Percentiles rank a stretch among this genome's conserved stretches.
These are phyloP conservation scores for Lichtheimia corymbifera DNA, from an alignment of 371 early-diverging fungal species.

Conservation along the genomic window DNA sequence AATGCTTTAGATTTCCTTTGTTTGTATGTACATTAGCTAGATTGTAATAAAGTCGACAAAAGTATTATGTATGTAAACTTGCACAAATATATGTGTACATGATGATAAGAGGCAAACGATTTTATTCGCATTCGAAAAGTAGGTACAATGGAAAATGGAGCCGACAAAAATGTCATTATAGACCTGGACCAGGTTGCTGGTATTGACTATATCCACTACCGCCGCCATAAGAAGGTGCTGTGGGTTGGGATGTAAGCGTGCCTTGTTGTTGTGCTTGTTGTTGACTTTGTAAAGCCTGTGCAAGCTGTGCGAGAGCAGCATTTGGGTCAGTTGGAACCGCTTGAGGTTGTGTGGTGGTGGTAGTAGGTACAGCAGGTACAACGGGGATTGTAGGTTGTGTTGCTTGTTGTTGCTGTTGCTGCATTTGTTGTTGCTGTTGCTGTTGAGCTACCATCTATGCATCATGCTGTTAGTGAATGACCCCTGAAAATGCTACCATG, in stretches of 20 bases:
- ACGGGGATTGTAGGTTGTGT: constrained; percentile 2
- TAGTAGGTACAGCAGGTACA: constrained; percentile 3
- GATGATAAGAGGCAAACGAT: no score
- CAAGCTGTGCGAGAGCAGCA: constrained; percentile 19
- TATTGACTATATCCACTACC: background rate
- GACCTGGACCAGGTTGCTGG: background rate
- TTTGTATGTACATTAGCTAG: no score
- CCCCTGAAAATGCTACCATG: background rate
- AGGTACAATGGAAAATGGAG: no score
- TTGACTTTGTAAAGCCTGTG: constrained; percentile 23
- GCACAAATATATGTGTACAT: no score
- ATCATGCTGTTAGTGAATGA: background rate
- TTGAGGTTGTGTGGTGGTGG: constrained; percentile 1
- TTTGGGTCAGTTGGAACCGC: constrained; percentile 11
- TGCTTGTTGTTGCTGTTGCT: constrained; percentile 5
- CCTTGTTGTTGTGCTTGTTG: constrained; percentile 16
- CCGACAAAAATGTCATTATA: background rate
- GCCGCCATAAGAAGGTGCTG: background rate
- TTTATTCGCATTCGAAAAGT: no score
- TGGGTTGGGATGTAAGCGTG: background rate
- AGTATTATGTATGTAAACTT: no score
- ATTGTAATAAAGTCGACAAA: no score
- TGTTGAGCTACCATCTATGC: constrained; percentile 20
- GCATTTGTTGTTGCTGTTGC: constrained; percentile 16
- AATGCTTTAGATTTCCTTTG: background rate